A percentile compares a stretch with the other conserved stretches of the same genome.
These are phyloP conservation scores for Pestalotiopsis sp. DNA, from an alignment of 2,329 filamentous ascomycete genomes.

Conservation along the genomic window DNA sequence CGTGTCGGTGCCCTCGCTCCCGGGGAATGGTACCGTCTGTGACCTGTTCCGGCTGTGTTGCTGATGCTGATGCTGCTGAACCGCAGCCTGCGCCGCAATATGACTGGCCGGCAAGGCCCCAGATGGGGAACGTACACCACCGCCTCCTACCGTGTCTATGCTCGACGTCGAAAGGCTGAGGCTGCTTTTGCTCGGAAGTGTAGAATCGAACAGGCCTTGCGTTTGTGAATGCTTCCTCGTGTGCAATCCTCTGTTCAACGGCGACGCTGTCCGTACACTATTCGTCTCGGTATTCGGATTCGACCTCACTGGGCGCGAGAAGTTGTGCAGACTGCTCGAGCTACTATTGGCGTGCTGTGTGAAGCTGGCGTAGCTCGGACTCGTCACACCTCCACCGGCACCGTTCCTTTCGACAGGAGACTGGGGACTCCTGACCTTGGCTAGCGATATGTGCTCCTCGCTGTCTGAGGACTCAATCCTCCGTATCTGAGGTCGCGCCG, in stretches of 20 bases:
- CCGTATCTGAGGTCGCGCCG: conserved; percentile 40
- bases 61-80: conserved; percentile 50
- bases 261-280: conserved; percentile 42
- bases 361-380: conserved; percentile 52
- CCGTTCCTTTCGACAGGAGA: conserved; percentile 24
- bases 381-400: conserved; percentile 33
- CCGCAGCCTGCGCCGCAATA: conserved; percentile 78
- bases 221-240: conserved; percentile 68
- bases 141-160: conserved; percentile 32
- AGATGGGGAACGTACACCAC: conserved; percentile 26
- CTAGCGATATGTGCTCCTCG: conserved; percentile 45
- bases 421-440: conserved; percentile 46
- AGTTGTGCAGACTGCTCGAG: conserved; percentile 55
- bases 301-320: conserved; percentile 55
- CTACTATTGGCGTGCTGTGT: conserved; percentile 50
- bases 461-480: conserved; percentile 49
- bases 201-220: conserved; percentile 77
- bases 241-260: conserved; percentile 40
- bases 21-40: conserved; percentile 68
- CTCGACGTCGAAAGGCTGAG: conserved; percentile 57
- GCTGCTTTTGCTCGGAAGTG: conserved; percentile 63
- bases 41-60: conserved; percentile 67
- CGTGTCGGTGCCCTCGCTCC: conserved; percentile 43
- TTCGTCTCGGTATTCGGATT: conserved; percentile 30
- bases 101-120: conserved; percentile 66